Conservation (phyloP, 2,329 filamentous ascomycete genomes). For the Chaetomium sp. region DNA sequence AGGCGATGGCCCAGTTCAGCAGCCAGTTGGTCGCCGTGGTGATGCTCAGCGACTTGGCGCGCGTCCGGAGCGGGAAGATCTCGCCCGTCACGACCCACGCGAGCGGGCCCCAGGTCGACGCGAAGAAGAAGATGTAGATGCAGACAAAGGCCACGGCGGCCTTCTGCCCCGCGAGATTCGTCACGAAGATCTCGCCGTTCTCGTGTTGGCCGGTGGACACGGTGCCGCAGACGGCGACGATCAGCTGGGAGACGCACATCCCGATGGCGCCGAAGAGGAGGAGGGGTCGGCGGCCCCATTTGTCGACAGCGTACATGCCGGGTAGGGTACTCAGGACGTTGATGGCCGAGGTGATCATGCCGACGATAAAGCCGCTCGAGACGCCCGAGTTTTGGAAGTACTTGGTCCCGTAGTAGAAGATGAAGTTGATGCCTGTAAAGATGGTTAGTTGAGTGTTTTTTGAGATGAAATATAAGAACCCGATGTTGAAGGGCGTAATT, state of each 20-base stretch:
- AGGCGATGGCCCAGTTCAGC: conserved; percentile 77
- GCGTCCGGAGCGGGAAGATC: conserved; percentile 64
- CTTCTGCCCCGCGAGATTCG: conserved; percentile 55
- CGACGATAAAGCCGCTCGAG: conserved; percentile 57
- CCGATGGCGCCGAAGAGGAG: conserved; percentile 64
- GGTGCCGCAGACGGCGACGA: conserved; percentile 62
- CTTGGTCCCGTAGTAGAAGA: conserved; percentile 64
- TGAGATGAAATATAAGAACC: too few species aligned
- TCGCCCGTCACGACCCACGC: conserved; percentile 61
- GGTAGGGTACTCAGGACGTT: conserved; percentile 68
- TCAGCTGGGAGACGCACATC: conserved; percentile 64
- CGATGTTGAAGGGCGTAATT: too few species aligned
- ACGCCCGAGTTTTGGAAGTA: conserved; percentile 62
- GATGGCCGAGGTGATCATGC: conserved; percentile 65
- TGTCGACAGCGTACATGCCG: conserved; percentile 64
- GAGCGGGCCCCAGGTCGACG: conserved; percentile 66
- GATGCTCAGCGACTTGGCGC: conserved; percentile 67
- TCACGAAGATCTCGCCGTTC: conserved; percentile 53
- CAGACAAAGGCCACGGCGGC: conserved; percentile 64
- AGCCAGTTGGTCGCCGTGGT: conserved; percentile 76
- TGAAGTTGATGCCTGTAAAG: conserved; percentile 54
- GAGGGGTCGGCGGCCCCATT: conserved; percentile 64
- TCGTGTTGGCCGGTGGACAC: conserved; percentile 54
- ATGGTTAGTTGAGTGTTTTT: too few species aligned
- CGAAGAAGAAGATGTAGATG: conserved; percentile 76